Percentiles rank a stretch among this genome's conserved stretches.
These are phyloP conservation scores for Leccinum sublutescens DNA, from an alignment of 768 basidiomycete genomes.

Conservation along the genomic window DNA sequence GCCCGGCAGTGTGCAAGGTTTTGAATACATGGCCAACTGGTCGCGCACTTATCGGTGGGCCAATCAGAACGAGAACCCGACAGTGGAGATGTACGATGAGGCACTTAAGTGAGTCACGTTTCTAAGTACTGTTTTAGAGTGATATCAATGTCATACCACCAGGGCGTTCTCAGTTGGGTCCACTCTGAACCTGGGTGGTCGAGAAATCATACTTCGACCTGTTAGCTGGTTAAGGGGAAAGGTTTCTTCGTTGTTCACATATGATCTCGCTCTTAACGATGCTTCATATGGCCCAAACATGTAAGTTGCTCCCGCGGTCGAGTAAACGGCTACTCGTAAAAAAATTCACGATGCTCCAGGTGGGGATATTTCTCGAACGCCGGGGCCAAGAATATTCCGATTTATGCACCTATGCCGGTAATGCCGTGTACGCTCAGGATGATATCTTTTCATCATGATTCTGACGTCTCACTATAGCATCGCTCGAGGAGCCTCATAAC, in stretches of 20 bases:
- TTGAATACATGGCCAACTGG: conserved; percentile 12
- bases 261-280: conserved; percentile 9
- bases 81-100: conserved; percentile 11
- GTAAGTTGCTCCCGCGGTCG: background rate
- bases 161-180: conserved; percentile 11
- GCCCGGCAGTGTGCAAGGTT: background rate
- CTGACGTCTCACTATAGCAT: conserved; percentile 7
- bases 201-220: background rate
- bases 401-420: background rate
- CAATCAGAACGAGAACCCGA: background rate
- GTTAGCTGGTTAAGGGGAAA: conserved; percentile 19
- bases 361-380: conserved; percentile 18
- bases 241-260: conserved; percentile 15
- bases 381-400: background rate
- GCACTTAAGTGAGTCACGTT: conserved; percentile 10
- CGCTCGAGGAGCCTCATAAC: conserved; percentile 22
- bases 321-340: background rate
- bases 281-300: conserved; percentile 16
- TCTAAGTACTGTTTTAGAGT: too few species aligned
- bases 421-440: conserved; percentile 8
- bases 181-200: background rate
- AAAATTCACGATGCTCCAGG: background rate
- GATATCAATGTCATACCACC: background rate
- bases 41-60: conserved; percentile 18
- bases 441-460: background rate